phyloP scores from a whole-genome alignment of 176 grass and related monocot genomes.

The Lolium multiflorum region DNA sequence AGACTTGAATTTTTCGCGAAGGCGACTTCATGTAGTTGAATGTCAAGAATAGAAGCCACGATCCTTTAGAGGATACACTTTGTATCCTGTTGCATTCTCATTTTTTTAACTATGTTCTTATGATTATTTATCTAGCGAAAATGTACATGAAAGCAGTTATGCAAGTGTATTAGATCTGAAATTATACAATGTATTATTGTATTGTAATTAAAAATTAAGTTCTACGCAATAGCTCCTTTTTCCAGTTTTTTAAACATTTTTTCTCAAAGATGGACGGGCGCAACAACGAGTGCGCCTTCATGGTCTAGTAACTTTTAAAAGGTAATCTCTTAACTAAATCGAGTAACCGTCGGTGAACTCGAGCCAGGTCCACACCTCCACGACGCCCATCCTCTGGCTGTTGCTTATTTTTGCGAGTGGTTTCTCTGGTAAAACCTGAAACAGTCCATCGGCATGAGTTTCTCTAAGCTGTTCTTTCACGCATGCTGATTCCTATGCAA shows the following conservation, averaged over 20 bases:
- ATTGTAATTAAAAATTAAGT: not conserved
- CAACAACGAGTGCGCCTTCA: too few relatives aligned
- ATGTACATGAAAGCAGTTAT: not conserved
- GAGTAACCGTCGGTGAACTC: too few relatives aligned
- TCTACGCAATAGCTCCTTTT: not conserved
- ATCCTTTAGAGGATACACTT: not conserved
- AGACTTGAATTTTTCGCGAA: not conserved
- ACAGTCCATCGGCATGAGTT: too few relatives aligned
- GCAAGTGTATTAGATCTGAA: not conserved
- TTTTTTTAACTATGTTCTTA: not conserved
- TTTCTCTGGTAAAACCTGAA: too few relatives aligned
- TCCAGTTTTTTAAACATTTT: not conserved
- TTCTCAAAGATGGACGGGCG: too few relatives aligned
- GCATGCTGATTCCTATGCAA: too few relatives aligned
- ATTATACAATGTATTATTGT: not conserved
- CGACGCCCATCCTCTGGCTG: too few relatives aligned
- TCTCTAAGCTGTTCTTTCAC: too few relatives aligned
- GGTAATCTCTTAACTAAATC: too few relatives aligned
- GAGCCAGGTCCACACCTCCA: too few relatives aligned
- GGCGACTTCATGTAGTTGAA: not conserved
- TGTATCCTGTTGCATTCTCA: not conserved
- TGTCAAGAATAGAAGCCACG: not conserved
- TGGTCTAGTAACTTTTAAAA: too few relatives aligned
- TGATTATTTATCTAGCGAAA: not conserved
- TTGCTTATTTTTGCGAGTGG: too few relatives aligned